A percentile compares a stretch with the other conserved stretches of the same genome.
These are phyloP conservation scores for Suillus cothurnatus DNA, from an alignment of 768 basidiomycete genomes.

Conservation along the genomic window DNA sequence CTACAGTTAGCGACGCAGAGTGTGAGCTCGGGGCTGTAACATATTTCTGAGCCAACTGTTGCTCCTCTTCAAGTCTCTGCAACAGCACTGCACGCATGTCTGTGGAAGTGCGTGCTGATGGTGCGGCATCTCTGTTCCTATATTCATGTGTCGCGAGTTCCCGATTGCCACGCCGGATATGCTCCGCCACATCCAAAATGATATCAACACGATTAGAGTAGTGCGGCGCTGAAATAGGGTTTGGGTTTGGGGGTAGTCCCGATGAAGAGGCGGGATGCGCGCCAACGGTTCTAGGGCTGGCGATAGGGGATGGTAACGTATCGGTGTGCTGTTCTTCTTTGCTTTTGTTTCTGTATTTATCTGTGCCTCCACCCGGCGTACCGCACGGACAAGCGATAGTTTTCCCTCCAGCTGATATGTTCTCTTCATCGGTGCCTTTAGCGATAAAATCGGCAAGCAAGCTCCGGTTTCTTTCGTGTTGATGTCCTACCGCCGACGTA, in stretches of 20 bases:
- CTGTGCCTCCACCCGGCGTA: slow-evolving; percentile 14
- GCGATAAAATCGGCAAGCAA: neutral
- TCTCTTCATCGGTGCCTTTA: slow-evolving; percentile 7
- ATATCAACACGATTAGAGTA: neutral
- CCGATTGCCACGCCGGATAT: slow-evolving; percentile 6
- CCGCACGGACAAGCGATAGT: slow-evolving; percentile 35
- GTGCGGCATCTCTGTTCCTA: neutral
- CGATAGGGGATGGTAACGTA: slow-evolving; percentile 4
- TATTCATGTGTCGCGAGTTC: slow-evolving; percentile 4
- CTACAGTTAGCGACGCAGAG: slow-evolving; percentile 8
- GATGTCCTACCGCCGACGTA: neutral
- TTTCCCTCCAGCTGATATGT: slow-evolving; percentile 17
- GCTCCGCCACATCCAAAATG: neutral
- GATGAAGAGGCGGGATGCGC: neutral
- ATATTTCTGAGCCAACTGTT: slow-evolving; percentile 28
- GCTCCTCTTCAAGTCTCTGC: slow-evolving; percentile 47
- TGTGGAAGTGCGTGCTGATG: slow-evolving; percentile 1
- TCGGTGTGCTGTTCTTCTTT: slow-evolving; percentile 3
- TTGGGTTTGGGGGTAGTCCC: neutral
- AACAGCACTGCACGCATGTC: slow-evolving; percentile 42
- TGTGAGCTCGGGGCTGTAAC: neutral
- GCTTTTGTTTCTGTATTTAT: slow-evolving; percentile 7
- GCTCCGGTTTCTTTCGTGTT: neutral
- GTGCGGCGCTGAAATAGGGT: neutral
- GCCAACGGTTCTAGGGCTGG: neutral